These are phyloP conservation scores for Hylodesmum podocarpum DNA, from an alignment of 306 rosid species.

Conservation along the genomic window DNA sequence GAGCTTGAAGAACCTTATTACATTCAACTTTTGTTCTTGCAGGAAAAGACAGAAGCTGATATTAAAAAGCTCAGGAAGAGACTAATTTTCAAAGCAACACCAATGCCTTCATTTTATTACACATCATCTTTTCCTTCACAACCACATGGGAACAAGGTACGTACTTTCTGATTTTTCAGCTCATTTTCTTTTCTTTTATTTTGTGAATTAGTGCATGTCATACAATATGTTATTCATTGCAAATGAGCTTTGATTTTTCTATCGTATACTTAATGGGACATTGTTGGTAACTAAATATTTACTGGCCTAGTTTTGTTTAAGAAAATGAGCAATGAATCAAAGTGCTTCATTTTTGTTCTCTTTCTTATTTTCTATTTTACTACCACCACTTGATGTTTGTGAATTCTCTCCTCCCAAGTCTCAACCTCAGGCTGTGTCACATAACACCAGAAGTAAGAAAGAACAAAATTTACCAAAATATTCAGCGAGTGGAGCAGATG, in stretches of 20 bases:
- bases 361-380: neutral
- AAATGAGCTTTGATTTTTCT: neutral
- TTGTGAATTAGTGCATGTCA: neutral
- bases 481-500: slow-evolving; percentile 28
- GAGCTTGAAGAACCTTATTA: slow-evolving; percentile 25
- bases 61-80: slow-evolving; percentile 56
- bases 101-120: slow-evolving; percentile 69
- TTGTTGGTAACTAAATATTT: neutral
- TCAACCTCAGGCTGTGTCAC: slow-evolving; percentile 33
- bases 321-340: neutral
- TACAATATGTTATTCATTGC: neutral
- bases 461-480: slow-evolving; percentile 35
- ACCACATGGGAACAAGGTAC: slow-evolving; percentile 59
- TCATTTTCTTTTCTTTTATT: neutral
- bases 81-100: slow-evolving; percentile 74
- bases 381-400: neutral
- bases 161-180: neutral
- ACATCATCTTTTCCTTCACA: slow-evolving; percentile 32
- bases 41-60: slow-evolving; percentile 72
- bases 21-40: slow-evolving; percentile 20
- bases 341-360: neutral
- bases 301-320: neutral
- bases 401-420: neutral
- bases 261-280: neutral
- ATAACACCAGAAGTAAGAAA: slow-evolving; percentile 34